Evolutionary conservation across 768 basidiomycete species (phyloP), one percentile per base, ranked within the genome.

Genomic region (Suillus bovinus): DNA sequence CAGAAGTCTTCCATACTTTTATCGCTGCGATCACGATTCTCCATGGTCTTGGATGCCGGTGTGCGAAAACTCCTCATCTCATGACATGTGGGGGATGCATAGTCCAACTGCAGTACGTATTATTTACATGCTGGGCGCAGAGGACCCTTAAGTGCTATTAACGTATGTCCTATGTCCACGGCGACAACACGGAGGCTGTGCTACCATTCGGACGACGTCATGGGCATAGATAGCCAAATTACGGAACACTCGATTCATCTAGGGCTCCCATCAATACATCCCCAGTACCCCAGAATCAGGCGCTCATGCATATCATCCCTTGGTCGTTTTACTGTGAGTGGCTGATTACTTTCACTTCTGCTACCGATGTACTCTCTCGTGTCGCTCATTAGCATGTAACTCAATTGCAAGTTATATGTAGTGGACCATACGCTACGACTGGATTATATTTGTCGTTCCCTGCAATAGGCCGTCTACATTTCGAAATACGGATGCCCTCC

Each of bases 131-230:
- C 27, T 27, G 14, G 47, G 11, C 33, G 31, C 33, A 34, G 52
- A 33, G 14, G 22, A 55, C 54, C 54, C 54, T 55, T 38, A 14
- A 7, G n/a, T n/a, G n/a, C n/a, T n/a, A n/a, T n/a, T n/a, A n/a
- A n/a, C n/a, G 4, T 29, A n/a, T 52, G 50, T 52, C 50, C 31
- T 52, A 52, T 33, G 20, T 52, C 50, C 50, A 52, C 50, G 50
- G 50, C 11, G 17, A 52, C 31, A 20, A 8, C 5, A 20, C 5
- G 5, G 3, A 31, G 20, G 50, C 50, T 52, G 50, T 52, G 50
- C 29, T 31, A 10, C 1, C 13, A 31, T 29, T 29, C 27, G 20
- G 50, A 31, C 20, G 31, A 17, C 16, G 17, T 29, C 8, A 10
- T 49, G 47, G 22, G n/a, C 20, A 52, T 5, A 53, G 34, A n/a